Evolutionary conservation across 495 filamentous ascomycete genomes (phyloP).

Genomic region (Cladorrhinum samala): DNA sequence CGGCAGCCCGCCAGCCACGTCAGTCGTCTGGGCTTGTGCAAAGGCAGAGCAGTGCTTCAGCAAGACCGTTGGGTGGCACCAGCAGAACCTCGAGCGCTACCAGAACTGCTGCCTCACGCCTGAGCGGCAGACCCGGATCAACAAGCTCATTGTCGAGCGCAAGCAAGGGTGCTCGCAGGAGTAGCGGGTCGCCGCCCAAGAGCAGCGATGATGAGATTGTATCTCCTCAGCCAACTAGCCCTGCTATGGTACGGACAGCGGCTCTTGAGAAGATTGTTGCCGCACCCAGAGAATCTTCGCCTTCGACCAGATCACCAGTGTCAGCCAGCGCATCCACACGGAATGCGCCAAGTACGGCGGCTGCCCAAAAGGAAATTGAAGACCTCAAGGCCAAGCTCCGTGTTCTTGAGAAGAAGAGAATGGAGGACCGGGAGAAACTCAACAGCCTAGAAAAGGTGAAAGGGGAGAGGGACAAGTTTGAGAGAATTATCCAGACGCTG

Average conservation of each 20-base stretch:
- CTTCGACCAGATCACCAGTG: constrained; percentile 24
- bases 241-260: constrained; percentile 36
- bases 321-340: constrained; percentile 6
- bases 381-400: constrained; percentile 73
- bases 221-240: constrained; percentile 42
- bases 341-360: constrained; percentile 29
- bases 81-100: constrained; percentile 28
- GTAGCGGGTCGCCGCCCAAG: constrained; percentile 31
- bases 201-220: constrained; percentile 33
- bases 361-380: constrained; percentile 61
- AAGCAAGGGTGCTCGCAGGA: constrained; percentile 27
- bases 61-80: constrained; percentile 26
- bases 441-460: constrained; percentile 72
- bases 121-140: constrained; percentile 34
- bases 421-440: constrained; percentile 82
- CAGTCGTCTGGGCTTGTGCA: constrained; percentile 27
- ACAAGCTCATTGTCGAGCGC: constrained; percentile 35
- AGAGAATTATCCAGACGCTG: constrained; percentile 84
- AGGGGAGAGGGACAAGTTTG: constrained; percentile 76
- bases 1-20: constrained; percentile 25
- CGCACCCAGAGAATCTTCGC: constrained; percentile 20
- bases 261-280: constrained; percentile 43
- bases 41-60: constrained; percentile 23
- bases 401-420: constrained; percentile 72
- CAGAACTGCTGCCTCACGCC: constrained; percentile 29